Percentiles rank a stretch among this genome's conserved stretches.
phyloP scores from a whole-genome alignment of 2,329 filamentous ascomycete species.

The Exophiala phaeomuriformis region DNA sequence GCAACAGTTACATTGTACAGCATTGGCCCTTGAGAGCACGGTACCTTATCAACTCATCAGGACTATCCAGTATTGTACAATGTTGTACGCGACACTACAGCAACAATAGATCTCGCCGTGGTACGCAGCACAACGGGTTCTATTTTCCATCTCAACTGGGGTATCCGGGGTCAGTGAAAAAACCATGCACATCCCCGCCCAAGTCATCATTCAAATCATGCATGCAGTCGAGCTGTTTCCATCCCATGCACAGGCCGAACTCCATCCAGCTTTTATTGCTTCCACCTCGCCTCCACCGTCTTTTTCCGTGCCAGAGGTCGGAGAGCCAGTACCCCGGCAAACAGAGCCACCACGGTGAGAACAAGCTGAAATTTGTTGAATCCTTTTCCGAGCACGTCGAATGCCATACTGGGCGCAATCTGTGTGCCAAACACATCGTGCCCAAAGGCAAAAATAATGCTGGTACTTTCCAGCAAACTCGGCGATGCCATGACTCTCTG shows the following conservation, averaged over 20 bases:
- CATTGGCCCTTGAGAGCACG: too few relatives aligned
- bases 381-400: constrained; percentile 86
- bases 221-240: background rate
- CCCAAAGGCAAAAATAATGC: constrained; percentile 79
- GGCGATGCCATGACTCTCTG: constrained; percentile 65
- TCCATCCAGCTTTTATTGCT: constrained; percentile 5
- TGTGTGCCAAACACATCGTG: constrained; percentile 78
- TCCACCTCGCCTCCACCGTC: constrained; percentile 25
- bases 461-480: constrained; percentile 83
- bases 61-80: too few relatives aligned
- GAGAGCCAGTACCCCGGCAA: constrained; percentile 66
- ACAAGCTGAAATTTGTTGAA: constrained; percentile 88
- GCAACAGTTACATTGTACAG: too few relatives aligned
- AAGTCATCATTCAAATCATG: background rate
- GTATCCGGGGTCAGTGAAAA: background rate
- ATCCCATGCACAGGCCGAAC: background rate
- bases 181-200: background rate
- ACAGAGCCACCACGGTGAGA: constrained; percentile 72
- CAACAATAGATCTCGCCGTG: too few relatives aligned
- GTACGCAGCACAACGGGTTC: too few relatives aligned
- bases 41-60: too few relatives aligned
- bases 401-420: constrained; percentile 77
- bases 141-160: background rate
- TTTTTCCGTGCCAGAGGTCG: constrained; percentile 68
- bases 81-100: too few relatives aligned